Evolutionary conservation across 495 filamentous ascomycete species (phyloP).

Genomic region (Elasticomyces elasticus): DNA sequence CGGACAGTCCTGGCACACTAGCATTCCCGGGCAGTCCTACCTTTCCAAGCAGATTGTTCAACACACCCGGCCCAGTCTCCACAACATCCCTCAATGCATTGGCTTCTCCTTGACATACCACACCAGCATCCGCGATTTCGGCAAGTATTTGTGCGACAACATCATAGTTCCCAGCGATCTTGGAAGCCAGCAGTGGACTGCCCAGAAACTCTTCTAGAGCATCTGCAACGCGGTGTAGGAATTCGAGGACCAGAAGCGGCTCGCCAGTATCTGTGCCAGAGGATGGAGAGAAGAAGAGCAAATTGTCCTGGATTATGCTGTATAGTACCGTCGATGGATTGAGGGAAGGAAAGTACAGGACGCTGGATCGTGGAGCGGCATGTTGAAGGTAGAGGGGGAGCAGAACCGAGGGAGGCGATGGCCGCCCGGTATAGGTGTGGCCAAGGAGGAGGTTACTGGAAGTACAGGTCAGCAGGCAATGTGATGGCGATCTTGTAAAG

Average conservation of each 20-base stretch:
- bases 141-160: conserved; percentile 84
- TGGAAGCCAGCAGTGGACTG: conserved; percentile 70
- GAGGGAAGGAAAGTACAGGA: conserved; percentile 72
- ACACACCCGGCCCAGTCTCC: conserved; percentile 67
- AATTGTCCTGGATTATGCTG: conserved; percentile 72
- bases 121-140: conserved; percentile 93
- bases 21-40: conserved; percentile 34
- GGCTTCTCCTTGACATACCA: conserved; percentile 81
- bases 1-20: conserved; percentile 8
- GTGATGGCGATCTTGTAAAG: background rate
- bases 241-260: conserved; percentile 89
- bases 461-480: background rate
- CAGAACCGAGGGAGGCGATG: conserved; percentile 63
- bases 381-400: conserved; percentile 82
- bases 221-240: conserved; percentile 88
- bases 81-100: conserved; percentile 89
- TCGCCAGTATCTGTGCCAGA: conserved; percentile 70
- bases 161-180: conserved; percentile 85
- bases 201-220: conserved; percentile 91
- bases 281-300: conserved; percentile 75
- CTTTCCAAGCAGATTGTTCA: conserved; percentile 83
- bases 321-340: conserved; percentile 84
- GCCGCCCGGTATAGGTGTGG: conserved; percentile 79
- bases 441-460: conserved; percentile 80
- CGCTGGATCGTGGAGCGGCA: conserved; percentile 68